Evolutionary conservation across 23 red algal genomes (phyloP).

Genomic region (Gracilariopsis chorda): DNA sequence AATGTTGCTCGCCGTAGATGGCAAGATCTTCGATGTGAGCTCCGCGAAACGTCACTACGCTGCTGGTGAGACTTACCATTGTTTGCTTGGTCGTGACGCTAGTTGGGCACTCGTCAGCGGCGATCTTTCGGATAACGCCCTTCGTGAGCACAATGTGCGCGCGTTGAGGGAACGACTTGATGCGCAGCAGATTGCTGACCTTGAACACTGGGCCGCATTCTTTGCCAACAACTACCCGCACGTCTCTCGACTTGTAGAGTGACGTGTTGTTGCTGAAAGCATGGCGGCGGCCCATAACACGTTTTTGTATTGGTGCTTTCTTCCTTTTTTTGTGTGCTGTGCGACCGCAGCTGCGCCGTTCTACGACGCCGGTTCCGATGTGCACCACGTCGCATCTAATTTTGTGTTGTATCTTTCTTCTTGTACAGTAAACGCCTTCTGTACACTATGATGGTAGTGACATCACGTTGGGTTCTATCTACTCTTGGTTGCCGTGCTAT

Average conservation of each 20-base stretch:
- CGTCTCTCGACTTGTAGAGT: constrained; percentile 61
- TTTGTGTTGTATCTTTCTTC: no score
- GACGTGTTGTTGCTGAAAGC: background rate
- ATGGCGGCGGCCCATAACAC: background rate
- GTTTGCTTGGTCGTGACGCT: constrained; percentile 81
- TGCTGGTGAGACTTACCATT: constrained; percentile 84
- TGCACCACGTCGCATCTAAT: no score
- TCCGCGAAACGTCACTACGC: constrained; percentile 80
- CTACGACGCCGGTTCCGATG: no score
- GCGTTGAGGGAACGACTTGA: constrained; percentile 15
- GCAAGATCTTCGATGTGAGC: constrained; percentile 87
- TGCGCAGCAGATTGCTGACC: constrained; percentile 20
- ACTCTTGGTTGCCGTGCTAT: no score
- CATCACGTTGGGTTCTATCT: no score
- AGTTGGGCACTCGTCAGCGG: constrained; percentile 72
- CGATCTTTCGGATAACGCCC: constrained; percentile 53
- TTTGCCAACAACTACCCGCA: constrained; percentile 74
- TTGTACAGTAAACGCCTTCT: no score
- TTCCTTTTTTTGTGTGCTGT: no score
- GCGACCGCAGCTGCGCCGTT: no score
- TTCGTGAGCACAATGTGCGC: background rate
- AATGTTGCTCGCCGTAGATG: constrained; percentile 64
- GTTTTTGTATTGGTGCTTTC: background rate
- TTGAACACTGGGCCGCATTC: constrained; percentile 80
- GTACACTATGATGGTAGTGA: no score